A percentile compares a stretch with the other conserved stretches of the same genome.
Conservation (phyloP, 2,329 filamentous ascomycete species). For the Xylariaceae sp. region DNA sequence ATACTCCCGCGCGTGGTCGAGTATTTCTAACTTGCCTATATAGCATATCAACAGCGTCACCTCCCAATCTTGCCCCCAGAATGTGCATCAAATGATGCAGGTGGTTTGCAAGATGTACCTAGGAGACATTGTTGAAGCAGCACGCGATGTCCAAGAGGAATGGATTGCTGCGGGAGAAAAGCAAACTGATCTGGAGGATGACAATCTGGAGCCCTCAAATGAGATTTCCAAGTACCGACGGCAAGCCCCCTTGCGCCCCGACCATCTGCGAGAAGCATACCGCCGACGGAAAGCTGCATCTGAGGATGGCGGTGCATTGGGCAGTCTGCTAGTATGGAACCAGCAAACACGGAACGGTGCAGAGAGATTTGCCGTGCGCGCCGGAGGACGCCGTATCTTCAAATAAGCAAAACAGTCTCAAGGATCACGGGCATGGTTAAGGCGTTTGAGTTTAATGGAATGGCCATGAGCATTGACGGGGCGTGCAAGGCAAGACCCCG, state of each 20-base stretch:
- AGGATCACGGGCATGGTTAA: background rate
- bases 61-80: slow-evolving; percentile 70
- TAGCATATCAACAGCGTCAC: slow-evolving; percentile 76
- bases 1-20: background rate
- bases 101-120: slow-evolving; percentile 74
- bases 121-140: slow-evolving; percentile 69
- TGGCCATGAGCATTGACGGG: background rate
- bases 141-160: slow-evolving; percentile 66
- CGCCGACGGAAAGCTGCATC: slow-evolving; percentile 60
- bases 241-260: slow-evolving; percentile 62
- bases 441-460: slow-evolving; percentile 10
- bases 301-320: slow-evolving; percentile 57
- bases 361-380: slow-evolving; percentile 54
- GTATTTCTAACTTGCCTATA: slow-evolving; percentile 1
- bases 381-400: slow-evolving; percentile 51
- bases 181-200: slow-evolving; percentile 48
- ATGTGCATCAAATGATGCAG: slow-evolving; percentile 70
- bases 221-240: slow-evolving; percentile 37
- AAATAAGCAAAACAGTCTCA: slow-evolving; percentile 35
- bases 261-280: slow-evolving; percentile 70
- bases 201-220: slow-evolving; percentile 35
- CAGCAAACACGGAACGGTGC: slow-evolving; percentile 56
- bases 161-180: slow-evolving; percentile 60
- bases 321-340: slow-evolving; percentile 58
- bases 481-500: background rate